Conservation (phyloP, 345 rosid genomes). For the Lumnitzera racemosa region DNA sequence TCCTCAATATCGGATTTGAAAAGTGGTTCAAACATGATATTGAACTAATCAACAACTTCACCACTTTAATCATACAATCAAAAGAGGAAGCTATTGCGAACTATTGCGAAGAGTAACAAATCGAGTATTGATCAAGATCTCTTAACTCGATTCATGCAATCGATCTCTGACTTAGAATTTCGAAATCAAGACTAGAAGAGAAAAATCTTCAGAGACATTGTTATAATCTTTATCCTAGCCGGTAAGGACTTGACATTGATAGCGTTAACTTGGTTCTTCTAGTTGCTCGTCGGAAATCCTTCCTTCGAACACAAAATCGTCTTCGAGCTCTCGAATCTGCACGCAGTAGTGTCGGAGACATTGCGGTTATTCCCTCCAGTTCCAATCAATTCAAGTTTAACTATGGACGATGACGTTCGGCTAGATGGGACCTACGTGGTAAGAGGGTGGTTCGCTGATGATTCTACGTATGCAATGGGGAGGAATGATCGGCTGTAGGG, state of each 20-base stretch:
- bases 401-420: slow-evolving; percentile 40
- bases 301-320: slow-evolving; percentile 15
- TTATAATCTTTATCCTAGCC: slow-evolving; percentile 44
- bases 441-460: slow-evolving; percentile 51
- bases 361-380: slow-evolving; percentile 71
- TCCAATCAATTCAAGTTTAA: slow-evolving; percentile 40
- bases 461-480: slow-evolving; percentile 66
- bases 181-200: slow-evolving; percentile 19
- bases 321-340: slow-evolving; percentile 21
- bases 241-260: slow-evolving; percentile 48
- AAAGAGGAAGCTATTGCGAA: slow-evolving; percentile 2
- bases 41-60: slow-evolving; percentile 8
- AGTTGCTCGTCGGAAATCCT: slow-evolving; percentile 39
- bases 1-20: slow-evolving; percentile 36
- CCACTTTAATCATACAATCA: slow-evolving; percentile 7
- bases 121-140: slow-evolving; percentile 18
- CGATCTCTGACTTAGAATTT: slow-evolving; percentile 19
- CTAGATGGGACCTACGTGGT: slow-evolving; percentile 62
- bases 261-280: slow-evolving; percentile 53
- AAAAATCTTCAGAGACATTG: slow-evolving; percentile 42
- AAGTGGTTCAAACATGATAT: slow-evolving; percentile 25
- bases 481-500: slow-evolving; percentile 74
- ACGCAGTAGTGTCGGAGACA: slow-evolving; percentile 62
- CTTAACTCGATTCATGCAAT: slow-evolving; percentile 36
- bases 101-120: background rate